Base-by-base conservation (phyloP, 1,139 yeast species). In the Trichomonascaceae sp. region DNA sequence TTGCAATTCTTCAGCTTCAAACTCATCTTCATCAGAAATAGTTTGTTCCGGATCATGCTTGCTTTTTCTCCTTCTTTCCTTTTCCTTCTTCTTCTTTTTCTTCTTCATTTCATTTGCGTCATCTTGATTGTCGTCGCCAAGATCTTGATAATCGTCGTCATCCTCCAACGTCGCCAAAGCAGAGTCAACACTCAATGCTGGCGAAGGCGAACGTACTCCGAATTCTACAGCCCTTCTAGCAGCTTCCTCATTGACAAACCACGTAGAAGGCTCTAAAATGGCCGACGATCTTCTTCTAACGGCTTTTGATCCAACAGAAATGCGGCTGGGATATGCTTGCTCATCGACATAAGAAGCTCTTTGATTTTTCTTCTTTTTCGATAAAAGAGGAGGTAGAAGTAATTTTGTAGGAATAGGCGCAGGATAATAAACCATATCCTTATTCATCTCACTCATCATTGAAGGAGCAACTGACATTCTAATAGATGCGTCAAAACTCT, bases 341-440 rank as follows among this genome's bases (percentile, higher is more conserved):
- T 45, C 17, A 15, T 53, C 48, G 20, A 15, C 51, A 15, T 41
- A 43, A 7, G 45, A 18, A 10, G 38, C 24, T 1, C 43, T 36
- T 12, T 43, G 46, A 32, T 50, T 49, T 36, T 55, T 56, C 45
- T 59, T 61, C 50, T 58, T 61, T 38, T 57, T 60, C 12, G 66
- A 63, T 49, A 60, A 55, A 27, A 62, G 55, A 15, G 65, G 68
- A 19, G 63, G 65, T 36, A 60, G 58, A 19, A 55, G 60, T 41
- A 60, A 59, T 53, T 61, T 62, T 15, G 60, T 58, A 3, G 73
- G 73, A 17, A 69, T 62, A 12, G 72, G 72, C 1, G 72, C 71
- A 1, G 73, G 73, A 47, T 70, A 70, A 51, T 56, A 65, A 1
- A 62, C 60, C 49, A 52, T 39, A 12, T 51, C 53, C 39, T 60